A percentile compares a stretch with the other conserved stretches of the same genome.
Evolutionary conservation across 169 alveolate species (phyloP).

Genomic region (Eimeria acervulina): DNA sequence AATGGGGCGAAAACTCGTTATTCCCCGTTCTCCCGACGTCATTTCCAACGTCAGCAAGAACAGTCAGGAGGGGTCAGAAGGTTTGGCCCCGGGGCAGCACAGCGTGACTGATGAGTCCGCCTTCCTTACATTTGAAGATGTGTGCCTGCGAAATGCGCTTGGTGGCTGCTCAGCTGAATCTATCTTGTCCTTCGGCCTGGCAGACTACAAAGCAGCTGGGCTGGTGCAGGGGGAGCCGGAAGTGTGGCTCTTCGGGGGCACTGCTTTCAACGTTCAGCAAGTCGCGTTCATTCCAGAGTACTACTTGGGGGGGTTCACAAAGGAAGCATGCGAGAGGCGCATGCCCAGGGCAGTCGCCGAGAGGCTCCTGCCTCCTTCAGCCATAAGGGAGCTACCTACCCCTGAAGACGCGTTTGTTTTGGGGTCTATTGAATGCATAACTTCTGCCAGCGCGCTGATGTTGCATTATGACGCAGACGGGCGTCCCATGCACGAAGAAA

Average conservation of each 20-base stretch:
- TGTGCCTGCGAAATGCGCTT: slow-evolving; percentile 85
- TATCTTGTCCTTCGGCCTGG: slow-evolving; percentile 85
- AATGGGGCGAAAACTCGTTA: slow-evolving; percentile 86
- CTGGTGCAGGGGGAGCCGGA: slow-evolving; percentile 86
- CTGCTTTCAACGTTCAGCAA: slow-evolving; percentile 87
- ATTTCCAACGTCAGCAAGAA: slow-evolving; percentile 10
- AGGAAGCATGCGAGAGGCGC: slow-evolving; percentile 85
- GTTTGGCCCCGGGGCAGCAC: slow-evolving; percentile 68
- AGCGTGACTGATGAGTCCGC: slow-evolving; percentile 79
- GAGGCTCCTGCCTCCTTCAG: slow-evolving; percentile 83
- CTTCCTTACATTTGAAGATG: slow-evolving; percentile 86
- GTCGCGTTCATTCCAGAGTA: slow-evolving; percentile 88
- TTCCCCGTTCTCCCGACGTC: slow-evolving; percentile 83
- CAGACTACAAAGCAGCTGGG: slow-evolving; percentile 85
- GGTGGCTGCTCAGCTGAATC: slow-evolving; percentile 88
- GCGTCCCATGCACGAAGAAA: slow-evolving; percentile 82
- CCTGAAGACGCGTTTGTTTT: slow-evolving; percentile 84
- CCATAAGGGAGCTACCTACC: slow-evolving; percentile 49
- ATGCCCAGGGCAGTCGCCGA: slow-evolving; percentile 86
- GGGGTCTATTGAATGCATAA: slow-evolving; percentile 86
- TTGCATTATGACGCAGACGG: slow-evolving; percentile 87
- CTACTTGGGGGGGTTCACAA: slow-evolving; percentile 85
- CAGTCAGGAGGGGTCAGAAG: not conserved
- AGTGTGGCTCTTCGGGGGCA: slow-evolving; percentile 87
- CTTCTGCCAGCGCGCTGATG: slow-evolving; percentile 86